Base-by-base conservation (phyloP, 805 yeast genomes). In the Cyberlindnera euphorbiae region DNA sequence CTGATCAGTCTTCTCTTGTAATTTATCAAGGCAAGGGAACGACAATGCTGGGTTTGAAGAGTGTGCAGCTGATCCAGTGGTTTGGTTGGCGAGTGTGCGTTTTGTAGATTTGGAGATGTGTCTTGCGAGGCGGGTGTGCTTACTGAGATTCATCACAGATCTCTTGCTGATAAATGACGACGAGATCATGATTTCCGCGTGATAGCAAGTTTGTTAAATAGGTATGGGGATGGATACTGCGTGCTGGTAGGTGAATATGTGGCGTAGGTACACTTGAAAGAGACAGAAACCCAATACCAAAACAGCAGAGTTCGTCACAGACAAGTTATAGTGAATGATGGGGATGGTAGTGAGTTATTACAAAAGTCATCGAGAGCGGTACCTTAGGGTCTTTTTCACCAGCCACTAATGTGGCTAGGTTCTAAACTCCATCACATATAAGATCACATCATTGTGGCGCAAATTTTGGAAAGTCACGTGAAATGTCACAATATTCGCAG, bases 21-120 rank as follows among this genome's bases (percentile, higher is more conserved):
- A 64, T 47, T 71, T 77, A 59, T 88, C 97, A 24, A 88, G 65
- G 58, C 96, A 88, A 5, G 96, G 96, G 56, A 88, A 88, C 3
- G 79, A 45, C 6, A 45, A 16, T 5, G 46, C 45, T 5, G 46
- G 46, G 25, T 45, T 45, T 2, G 49, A 42, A 8, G 48, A 36
- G 4, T 38, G 36, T 13, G 23, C 10, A 22, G 41, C 5, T 28
- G 29, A 3, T 13, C 21, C 21, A 13, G 13, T 15, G 11, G 26
- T 24, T 17, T 33, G 35, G 28, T 27, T 26, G 33, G 39, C 39
- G 24, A 40, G 26, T 32, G 31, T 24, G 31, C 45, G 24, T 19
- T 28, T 35, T 19, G 40, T 30, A 25, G 44, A 34, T 13, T 30
- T 35, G 26, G 45, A 31, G 33, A 44, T 36, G 29, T 16, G 22